phyloP scores from a whole-genome alignment of 2,329 filamentous ascomycete genomes.

The Fusarium nelsonii region DNA sequence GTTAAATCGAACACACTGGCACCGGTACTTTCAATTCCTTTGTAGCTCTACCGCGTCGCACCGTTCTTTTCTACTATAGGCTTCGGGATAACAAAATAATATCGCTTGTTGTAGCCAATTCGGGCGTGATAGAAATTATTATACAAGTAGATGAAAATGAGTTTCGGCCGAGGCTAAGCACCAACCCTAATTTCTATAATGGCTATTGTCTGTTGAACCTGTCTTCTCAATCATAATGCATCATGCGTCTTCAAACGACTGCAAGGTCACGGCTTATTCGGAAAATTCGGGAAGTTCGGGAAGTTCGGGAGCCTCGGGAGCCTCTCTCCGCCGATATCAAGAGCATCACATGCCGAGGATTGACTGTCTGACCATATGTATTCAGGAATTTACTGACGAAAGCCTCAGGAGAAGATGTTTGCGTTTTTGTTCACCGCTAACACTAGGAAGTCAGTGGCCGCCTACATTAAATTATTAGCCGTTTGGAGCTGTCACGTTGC shows the following conservation, averaged over 20 bases:
- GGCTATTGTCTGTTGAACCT: background rate
- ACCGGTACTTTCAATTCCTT: too few species aligned
- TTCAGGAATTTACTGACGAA: background rate
- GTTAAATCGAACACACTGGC: too few species aligned
- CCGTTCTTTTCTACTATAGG: too few species aligned
- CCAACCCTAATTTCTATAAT: fast-evolving
- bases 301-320: too few species aligned
- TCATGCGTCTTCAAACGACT: background rate
- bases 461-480: fast-evolving
- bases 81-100: too few species aligned
- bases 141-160: too few species aligned
- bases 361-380: background rate
- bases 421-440: background rate
- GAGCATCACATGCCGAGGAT: fast-evolving
- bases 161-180: fast-evolving
- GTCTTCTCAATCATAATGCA: background rate
- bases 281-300: too few species aligned
- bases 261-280: too few species aligned
- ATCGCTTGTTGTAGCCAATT: too few species aligned
- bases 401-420: background rate
- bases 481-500: fast-evolving
- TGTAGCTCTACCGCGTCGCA: too few species aligned
- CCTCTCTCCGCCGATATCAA: too few species aligned
- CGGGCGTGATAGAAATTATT: too few species aligned
- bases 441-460: fast-evolving